phyloP scores from a whole-genome alignment of 2,329 filamentous ascomycete genomes.

The Colletotrichum phormii region DNA sequence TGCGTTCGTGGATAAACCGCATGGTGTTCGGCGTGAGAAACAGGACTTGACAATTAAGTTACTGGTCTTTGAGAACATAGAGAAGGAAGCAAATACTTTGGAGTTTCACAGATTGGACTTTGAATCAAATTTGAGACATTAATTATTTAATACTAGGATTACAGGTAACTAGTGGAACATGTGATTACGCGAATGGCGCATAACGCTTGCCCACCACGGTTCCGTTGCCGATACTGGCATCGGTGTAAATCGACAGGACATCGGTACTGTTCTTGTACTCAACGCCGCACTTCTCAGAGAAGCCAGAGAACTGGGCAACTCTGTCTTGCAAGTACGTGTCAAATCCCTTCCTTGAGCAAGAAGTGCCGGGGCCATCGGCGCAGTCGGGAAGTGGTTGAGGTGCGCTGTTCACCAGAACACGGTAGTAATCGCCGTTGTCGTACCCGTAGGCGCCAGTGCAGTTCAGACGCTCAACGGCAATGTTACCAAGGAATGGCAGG shows the following conservation, averaged over 20 bases:
- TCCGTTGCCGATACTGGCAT: slow-evolving; percentile 41
- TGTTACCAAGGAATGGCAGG: slow-evolving; percentile 73
- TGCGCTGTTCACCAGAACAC: slow-evolving; percentile 57
- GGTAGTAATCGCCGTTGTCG: slow-evolving; percentile 61
- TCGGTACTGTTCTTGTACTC: slow-evolving; percentile 50
- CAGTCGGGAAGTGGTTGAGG: slow-evolving; percentile 56
- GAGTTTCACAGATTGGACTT: neutral
- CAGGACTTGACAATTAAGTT: no score
- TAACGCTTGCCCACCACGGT: slow-evolving; percentile 43
- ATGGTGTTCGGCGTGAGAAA: neutral
- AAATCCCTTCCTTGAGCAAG: slow-evolving; percentile 54
- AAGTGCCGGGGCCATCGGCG: slow-evolving; percentile 56
- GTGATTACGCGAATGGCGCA: neutral
- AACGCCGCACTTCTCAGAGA: slow-evolving; percentile 52
- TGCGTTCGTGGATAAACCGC: neutral
- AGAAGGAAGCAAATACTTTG: no score
- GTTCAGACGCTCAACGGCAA: slow-evolving; percentile 74
- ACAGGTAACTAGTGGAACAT: neutral
- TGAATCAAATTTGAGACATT: neutral
- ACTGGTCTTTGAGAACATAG: no score
- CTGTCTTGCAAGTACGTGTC: slow-evolving; percentile 52
- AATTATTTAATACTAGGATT: neutral
- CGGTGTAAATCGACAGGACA: slow-evolving; percentile 47
- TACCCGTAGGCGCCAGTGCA: slow-evolving; percentile 69
- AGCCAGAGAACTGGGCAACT: slow-evolving; percentile 52